Base-by-base conservation (phyloP, 1,284 basidiomycete genomes). In the Acaromyces ingoldii region DNA sequence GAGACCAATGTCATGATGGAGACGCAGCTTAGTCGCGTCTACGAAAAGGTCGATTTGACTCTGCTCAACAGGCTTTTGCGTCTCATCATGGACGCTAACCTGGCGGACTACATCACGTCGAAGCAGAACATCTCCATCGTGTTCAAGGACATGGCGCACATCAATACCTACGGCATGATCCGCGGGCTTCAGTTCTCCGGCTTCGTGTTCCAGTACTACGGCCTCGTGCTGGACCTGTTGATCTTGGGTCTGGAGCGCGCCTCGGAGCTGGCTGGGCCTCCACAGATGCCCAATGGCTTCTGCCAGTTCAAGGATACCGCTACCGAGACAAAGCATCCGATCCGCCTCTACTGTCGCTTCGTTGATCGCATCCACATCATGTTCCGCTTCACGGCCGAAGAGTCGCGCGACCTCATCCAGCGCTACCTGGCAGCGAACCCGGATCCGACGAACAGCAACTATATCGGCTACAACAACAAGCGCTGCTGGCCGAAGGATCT, bases 401-500 rank as follows among this genome's bases (percentile, higher is more conserved):
- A 99, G 77, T 87, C 91, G 19, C 83, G 93, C 50, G 95, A 99
- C 75, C 84, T 99, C 57, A 98, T 99, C 63, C 93, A 98, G 77
- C 86, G 95, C 26, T 96, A 93, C 77, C 84, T 97, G 59, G 91
- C 87, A 54, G 92, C 91, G 22, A 92, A 97, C 74, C 93, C 92
- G 10, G 92, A 97, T 78, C 93, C 93, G 9, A 97, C 92, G 50
- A 98, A 98, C 79, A 92, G 93, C 79, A 97, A 97, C 68, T 87
- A 98, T 61, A 93, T 97, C 62, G 93, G 93, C 1, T 99, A 97
- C 79, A 97, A 97, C 80, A 97, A 96, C 80, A 93, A 93, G 77
- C 87, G 91, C 53, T 98, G 95, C 80, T 97, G 95, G 95, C 95
- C 95, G 22, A 83, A 92, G 60, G 95, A 99, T 76, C 97, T 92